Evolutionary conservation across 352 stramenopile species (phyloP).

Genomic region (Pythium chondricola): DNA sequence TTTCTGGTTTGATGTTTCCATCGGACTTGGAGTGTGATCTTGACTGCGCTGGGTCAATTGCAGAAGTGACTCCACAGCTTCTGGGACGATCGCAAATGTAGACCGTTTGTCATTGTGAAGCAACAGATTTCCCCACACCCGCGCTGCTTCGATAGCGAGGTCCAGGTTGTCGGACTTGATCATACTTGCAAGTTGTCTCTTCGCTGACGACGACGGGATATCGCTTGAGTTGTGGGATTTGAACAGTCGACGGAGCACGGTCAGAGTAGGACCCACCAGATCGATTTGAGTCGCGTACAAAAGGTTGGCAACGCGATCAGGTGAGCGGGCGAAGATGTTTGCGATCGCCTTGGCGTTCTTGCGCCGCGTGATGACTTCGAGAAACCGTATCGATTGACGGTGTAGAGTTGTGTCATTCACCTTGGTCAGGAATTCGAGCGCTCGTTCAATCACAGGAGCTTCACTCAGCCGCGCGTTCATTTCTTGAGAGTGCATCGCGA

Average conservation of each 20-base stretch:
- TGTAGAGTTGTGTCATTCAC: slow-evolving; percentile 32
- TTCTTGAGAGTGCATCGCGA: slow-evolving; percentile 21
- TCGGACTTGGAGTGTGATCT: neutral
- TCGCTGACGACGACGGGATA: slow-evolving; percentile 32
- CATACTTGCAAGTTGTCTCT: slow-evolving; percentile 40
- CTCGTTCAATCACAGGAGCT: slow-evolving; percentile 22
- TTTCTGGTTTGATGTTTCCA: slow-evolving; percentile 2
- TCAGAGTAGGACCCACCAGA: slow-evolving; percentile 27
- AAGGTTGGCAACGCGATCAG: slow-evolving; percentile 51
- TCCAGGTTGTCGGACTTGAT: slow-evolving; percentile 5
- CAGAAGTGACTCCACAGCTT: slow-evolving; percentile 37
- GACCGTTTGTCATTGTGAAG: slow-evolving; percentile 50
- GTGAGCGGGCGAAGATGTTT: slow-evolving; percentile 36
- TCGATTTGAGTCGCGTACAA: slow-evolving; percentile 28
- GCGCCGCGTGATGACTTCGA: slow-evolving; percentile 34
- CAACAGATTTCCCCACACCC: slow-evolving; percentile 63
- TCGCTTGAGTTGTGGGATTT: slow-evolving; percentile 39
- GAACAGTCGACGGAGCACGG: slow-evolving; percentile 47
- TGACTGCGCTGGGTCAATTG: slow-evolving; percentile 23
- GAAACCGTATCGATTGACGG: slow-evolving; percentile 38
- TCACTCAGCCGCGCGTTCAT: slow-evolving; percentile 33
- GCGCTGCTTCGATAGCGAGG: slow-evolving; percentile 26
- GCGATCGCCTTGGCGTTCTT: slow-evolving; percentile 44
- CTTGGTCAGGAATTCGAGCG: slow-evolving; percentile 28
- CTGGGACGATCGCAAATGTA: slow-evolving; percentile 29